Evolutionary conservation across 2,329 filamentous ascomycete species (phyloP).

Genomic region (Juglanconis oblonga): DNA sequence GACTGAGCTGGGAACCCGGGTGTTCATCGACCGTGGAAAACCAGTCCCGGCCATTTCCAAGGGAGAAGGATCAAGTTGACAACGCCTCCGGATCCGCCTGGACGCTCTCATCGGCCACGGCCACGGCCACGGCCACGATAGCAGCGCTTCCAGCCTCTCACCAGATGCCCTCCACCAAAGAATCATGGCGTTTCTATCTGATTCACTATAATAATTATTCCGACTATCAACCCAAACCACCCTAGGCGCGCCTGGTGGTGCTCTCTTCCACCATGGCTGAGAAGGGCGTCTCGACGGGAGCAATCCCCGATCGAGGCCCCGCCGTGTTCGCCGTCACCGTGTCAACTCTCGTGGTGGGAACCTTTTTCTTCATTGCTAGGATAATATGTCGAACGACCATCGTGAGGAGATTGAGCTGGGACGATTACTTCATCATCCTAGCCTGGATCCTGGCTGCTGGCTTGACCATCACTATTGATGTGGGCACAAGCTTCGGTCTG

Average conservation of each 20-base stretch:
- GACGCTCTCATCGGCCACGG: neutral
- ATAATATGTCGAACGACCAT: constrained; percentile 71
- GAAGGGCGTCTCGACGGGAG: constrained; percentile 20
- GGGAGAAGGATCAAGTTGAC: neutral
- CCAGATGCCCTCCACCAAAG: neutral
- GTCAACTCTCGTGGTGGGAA: constrained; percentile 65
- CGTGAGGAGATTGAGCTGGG: constrained; percentile 67
- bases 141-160: neutral
- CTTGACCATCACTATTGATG: constrained; percentile 64
- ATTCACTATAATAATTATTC: neutral
- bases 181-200: neutral
- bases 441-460: constrained; percentile 74
- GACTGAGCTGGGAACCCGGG: too few relatives aligned
- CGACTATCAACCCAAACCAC: neutral
- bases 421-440: constrained; percentile 77
- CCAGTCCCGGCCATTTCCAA: too few relatives aligned
- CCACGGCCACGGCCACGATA: neutral
- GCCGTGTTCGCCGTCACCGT: constrained; percentile 69
- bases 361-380: constrained; percentile 71
- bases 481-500: constrained; percentile 61
- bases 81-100: neutral
- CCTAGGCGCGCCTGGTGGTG: constrained; percentile 2
- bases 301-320: constrained; percentile 50
- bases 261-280: constrained; percentile 5
- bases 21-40: too few relatives aligned